Percentiles rank a stretch among this genome's conserved stretches.
These are phyloP conservation scores for carrot (Daucus carota) DNA, from an alignment of 129 eudicot genomes.

Conservation along the genomic window DNA sequence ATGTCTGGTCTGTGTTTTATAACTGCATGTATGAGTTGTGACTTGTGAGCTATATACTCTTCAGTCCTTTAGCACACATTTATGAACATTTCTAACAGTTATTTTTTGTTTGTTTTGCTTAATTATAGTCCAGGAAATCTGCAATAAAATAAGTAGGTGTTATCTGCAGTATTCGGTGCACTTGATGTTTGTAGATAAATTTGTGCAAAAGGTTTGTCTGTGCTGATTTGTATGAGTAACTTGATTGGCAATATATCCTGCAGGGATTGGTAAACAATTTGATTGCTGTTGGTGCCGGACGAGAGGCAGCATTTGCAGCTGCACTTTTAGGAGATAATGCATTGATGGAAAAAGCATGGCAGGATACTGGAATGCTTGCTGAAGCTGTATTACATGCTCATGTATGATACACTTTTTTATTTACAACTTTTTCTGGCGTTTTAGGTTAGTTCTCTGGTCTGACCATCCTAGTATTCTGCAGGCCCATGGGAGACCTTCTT, in stretches of 20 bases:
- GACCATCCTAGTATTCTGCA: slow-evolving; percentile 19
- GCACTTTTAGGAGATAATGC: slow-evolving; percentile 95
- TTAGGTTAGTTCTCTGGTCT: background rate
- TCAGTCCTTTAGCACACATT: background rate
- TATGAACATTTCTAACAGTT: too few species aligned
- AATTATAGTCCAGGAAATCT: background rate
- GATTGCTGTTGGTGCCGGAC: slow-evolving; percentile 79
- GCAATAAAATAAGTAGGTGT: background rate
- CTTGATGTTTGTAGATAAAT: background rate
- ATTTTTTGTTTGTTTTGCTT: background rate
- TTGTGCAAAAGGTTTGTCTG: too few species aligned
- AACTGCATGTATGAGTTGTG: background rate
- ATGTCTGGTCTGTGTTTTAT: background rate
- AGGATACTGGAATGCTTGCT: slow-evolving; percentile 98
- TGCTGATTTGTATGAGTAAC: background rate
- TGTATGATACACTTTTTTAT: slow-evolving; percentile 32
- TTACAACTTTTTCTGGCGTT: background rate
- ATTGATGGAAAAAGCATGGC: slow-evolving; percentile 98
- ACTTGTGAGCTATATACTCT: background rate
- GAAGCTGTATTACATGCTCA: slow-evolving; percentile 99
- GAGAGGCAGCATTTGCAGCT: slow-evolving; percentile 98
- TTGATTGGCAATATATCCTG: slow-evolving; percentile 5
- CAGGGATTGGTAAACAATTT: slow-evolving; percentile 92
- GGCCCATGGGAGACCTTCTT: slow-evolving; percentile 93
- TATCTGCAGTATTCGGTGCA: background rate